Base-by-base conservation (phyloP, 106 monocot species). In the Dendrobium nobile region DNA sequence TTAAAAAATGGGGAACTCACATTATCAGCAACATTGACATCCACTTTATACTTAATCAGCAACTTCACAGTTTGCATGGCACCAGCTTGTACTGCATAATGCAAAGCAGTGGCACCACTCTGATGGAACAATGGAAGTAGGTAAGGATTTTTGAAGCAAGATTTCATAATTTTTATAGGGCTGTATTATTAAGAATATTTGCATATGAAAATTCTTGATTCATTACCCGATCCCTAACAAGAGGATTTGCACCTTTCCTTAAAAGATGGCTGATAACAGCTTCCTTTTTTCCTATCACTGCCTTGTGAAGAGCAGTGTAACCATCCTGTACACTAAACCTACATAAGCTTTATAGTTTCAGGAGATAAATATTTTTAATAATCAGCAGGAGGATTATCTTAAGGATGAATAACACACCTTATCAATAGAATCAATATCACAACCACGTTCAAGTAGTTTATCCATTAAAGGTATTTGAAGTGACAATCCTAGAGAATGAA, bases 51-150 rank as follows among this genome's bases (percentile, higher is more conserved):
- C 79, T 99, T 99, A 20, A 99, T 93, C 27, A 95, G 80, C 47
- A 99, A 82, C 86, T 99, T 99, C 55, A 95, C 95, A 45, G 95
- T 93, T 85, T 95, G 95, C 84, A 93, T 85, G 13, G 98, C 98
- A 78, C 95, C 91, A 85, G 89, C 93, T 99, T 99, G 92, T 84
- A 93, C 95, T 13, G 92, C 98, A 86, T 90, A 81, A 90, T 99
- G 98, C 41, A 99, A 82, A 43, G 95, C 87, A 56, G 93, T 95
- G 41, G 95, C 95, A 83, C 98, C 95, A 91, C 93, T 85, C 94
- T 98, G 78, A 16, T 65, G 41, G 7, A 73, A 42, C 7, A 40
- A 42, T 73, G 20, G 41, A 40, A 41, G 4, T 41, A 41, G 42
- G 6, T 43, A 73, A 42, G 2, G 27, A 67, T 5, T 7, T 8